Percentiles rank a stretch among this genome's conserved stretches.
Conservation (phyloP, 331 rosid species). For the Malus hybrid region DNA sequence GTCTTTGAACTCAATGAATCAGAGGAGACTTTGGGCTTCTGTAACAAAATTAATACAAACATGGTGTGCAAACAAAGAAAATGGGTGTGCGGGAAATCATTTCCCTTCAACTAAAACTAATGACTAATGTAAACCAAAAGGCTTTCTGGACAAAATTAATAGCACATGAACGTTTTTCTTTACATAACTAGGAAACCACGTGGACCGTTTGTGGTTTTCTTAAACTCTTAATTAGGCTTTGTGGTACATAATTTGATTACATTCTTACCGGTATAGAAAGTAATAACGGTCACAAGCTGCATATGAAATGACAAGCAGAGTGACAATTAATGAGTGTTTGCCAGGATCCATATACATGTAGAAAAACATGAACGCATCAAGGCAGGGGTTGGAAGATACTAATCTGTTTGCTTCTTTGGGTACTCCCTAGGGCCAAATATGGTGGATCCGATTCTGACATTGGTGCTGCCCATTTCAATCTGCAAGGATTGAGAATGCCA, state of each 20-base stretch:
- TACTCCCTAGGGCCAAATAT: constrained; percentile 88
- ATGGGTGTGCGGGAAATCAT: too few species aligned
- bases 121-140: too few species aligned
- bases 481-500: constrained; percentile 25
- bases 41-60: too few species aligned
- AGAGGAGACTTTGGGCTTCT: too few species aligned
- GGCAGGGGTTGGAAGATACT: background rate
- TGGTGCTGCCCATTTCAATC: constrained; percentile 92
- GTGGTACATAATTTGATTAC: background rate
- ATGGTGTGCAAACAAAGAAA: too few species aligned
- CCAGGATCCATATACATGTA: background rate
- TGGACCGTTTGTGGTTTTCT: too few species aligned
- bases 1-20: too few species aligned
- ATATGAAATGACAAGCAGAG: background rate
- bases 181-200: too few species aligned
- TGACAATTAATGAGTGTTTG: background rate
- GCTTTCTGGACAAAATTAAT: too few species aligned
- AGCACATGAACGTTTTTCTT: too few species aligned
- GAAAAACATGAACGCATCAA: background rate
- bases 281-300: background rate
- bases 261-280: background rate
- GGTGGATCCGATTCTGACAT: constrained; percentile 80
- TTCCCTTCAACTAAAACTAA: too few species aligned
- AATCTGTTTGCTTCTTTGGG: constrained; percentile 39
- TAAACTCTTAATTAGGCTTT: too few species aligned